Base-by-base conservation (phyloP, 2,329 filamentous ascomycete genomes). In the Huntiella moniliformis region DNA sequence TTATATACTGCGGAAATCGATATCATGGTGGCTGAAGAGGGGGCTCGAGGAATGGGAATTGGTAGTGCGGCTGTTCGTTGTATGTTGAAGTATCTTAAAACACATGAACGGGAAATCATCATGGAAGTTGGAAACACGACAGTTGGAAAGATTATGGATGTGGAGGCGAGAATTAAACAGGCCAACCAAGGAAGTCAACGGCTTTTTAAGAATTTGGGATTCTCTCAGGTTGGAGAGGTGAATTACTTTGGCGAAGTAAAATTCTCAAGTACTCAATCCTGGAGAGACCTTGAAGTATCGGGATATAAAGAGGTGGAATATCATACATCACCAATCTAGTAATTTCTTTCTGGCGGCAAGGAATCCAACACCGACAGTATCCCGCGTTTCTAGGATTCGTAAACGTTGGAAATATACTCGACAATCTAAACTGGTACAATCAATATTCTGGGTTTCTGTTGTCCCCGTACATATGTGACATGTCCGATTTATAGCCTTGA, bases 391-490 rank as follows among this genome's bases (percentile, higher is more conserved):
- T 16, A 60, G 60, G 56, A 82, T 76, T 58, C 76, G 80, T 45
- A 74, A 70, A 11, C 84, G 63, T 31, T 78, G 78, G 61, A 93
- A 96, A 54, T 93, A 96, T 0, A 94, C 84, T 0, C 87, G 82
- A 57, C 91, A 98, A 61, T 94, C 88, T 58, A 82, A 76, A 59
- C 82, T 93, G 56, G 94, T 85, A 57, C 91, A 98, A 36, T 62
- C 68, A n/a, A 95, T 78, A 32, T 81, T 75, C 34, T 95, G 88
- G 2, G 74, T 65, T 52, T 77, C 79, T 3, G 79, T 68, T 13
- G 87, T 57, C 1, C 76, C 78, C 35, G 84, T 77, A 59, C 91
- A 98, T 54, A 74, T 82, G 50, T 80, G 75, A 60, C 91, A 98
- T 6, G 94, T 65, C 42, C 67, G 68, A 35, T 79, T 66, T 5